These are phyloP conservation scores for Diaporthe aspalathi DNA, from an alignment of 2,329 filamentous ascomycete species.

Conservation along the genomic window DNA sequence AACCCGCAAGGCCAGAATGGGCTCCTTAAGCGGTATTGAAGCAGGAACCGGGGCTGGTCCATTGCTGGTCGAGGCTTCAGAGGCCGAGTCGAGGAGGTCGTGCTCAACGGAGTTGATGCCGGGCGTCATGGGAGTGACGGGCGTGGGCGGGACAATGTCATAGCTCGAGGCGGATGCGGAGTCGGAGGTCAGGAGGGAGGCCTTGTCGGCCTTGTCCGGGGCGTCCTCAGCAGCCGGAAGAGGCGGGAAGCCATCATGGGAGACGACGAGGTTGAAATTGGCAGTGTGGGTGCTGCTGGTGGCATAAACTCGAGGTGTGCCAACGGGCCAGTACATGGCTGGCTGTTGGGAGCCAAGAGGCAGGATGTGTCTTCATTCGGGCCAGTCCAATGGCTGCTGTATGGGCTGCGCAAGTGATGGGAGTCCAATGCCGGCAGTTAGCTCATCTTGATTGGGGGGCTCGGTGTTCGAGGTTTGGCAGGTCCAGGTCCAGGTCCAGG, in stretches of 20 bases:
- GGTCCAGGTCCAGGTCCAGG: not conserved
- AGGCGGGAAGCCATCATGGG: constrained; percentile 68
- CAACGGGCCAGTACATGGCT: constrained; percentile 92
- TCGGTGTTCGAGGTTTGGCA: constrained; percentile 6
- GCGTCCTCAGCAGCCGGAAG: constrained; percentile 46
- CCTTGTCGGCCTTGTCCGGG: constrained; percentile 42
- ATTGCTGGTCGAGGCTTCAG: constrained; percentile 44
- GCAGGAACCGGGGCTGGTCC: constrained; percentile 43
- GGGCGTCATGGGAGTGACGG: constrained; percentile 65
- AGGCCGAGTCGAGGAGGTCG: constrained; percentile 54
- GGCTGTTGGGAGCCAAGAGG: constrained; percentile 45
- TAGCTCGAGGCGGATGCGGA: constrained; percentile 44
- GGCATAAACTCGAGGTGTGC: constrained; percentile 85
- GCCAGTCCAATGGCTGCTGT: constrained; percentile 33
- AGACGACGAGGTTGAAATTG: constrained; percentile 62
- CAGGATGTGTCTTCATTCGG: constrained; percentile 50
- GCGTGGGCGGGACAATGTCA: constrained; percentile 52
- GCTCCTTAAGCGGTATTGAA: constrained; percentile 65
- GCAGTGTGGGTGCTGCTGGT: constrained; percentile 74
- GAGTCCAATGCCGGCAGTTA: constrained; percentile 22
- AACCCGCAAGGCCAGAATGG: constrained; percentile 79
- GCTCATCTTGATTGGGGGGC: constrained; percentile 34
- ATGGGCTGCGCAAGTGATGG: constrained; percentile 9
- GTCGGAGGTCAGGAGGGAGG: constrained; percentile 41
- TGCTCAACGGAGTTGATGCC: constrained; percentile 70